Conservation (phyloP, 1,284 basidiomycete species). For the Ceratobasidium sp. region DNA sequence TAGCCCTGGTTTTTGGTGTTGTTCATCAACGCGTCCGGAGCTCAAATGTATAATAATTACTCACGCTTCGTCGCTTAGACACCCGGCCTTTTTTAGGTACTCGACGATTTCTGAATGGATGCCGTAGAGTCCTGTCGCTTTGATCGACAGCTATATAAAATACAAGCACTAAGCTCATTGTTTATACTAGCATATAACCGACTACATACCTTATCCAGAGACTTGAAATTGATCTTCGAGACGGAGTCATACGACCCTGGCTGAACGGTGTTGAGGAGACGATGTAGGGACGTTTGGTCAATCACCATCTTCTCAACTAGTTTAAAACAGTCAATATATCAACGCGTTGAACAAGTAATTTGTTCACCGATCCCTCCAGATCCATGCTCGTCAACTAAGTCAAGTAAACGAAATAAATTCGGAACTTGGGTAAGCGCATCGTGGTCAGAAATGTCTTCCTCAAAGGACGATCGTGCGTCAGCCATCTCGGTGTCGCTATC, state of each 20-base stretch:
- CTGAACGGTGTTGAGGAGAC: conserved; percentile 37
- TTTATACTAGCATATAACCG: conserved; percentile 63
- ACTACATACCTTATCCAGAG: conserved; percentile 27
- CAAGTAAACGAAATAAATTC: conserved; percentile 48
- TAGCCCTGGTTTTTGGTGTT: conserved; percentile 21
- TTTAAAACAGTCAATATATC: not conserved
- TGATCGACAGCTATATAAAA: conserved; percentile 61
- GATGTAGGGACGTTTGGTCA: conserved; percentile 40
- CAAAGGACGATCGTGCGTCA: conserved; percentile 29
- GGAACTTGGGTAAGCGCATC: conserved; percentile 24
- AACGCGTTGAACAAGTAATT: not conserved
- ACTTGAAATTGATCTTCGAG: conserved; percentile 44
- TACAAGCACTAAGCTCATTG: not conserved
- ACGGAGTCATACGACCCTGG: conserved; percentile 43
- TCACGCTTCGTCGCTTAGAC: conserved; percentile 61
- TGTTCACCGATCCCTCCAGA: conserved; percentile 47
- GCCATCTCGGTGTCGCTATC: conserved; percentile 45
- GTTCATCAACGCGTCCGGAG: not conserved
- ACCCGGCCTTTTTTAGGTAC: conserved; percentile 60
- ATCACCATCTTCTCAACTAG: conserved; percentile 46
- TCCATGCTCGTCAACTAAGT: conserved; percentile 49
- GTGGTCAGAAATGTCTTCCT: conserved; percentile 66
- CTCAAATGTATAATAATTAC: not conserved
- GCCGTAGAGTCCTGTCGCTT: conserved; percentile 71
- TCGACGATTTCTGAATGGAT: conserved; percentile 65